These are phyloP conservation scores for Hippophae gyantsensis DNA, from an alignment of 306 rosid genomes.

Conservation along the genomic window DNA sequence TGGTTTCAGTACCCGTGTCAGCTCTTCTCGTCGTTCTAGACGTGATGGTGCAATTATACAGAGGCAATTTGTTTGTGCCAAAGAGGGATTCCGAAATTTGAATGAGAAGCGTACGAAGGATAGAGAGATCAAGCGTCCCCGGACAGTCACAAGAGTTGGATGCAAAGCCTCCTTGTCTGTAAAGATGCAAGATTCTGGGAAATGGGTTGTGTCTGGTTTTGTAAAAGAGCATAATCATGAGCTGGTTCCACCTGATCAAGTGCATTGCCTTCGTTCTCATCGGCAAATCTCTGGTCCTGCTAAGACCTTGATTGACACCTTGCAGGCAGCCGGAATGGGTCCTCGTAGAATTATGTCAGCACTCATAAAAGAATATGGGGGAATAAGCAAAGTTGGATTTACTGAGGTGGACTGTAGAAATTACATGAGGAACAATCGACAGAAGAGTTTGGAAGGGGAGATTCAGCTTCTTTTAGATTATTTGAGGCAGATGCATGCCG, in stretches of 20 bases:
- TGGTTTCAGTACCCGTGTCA: conserved; percentile 96
- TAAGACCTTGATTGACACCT: conserved; percentile 84
- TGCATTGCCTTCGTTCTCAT: conserved; percentile 93
- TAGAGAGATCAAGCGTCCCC: conserved; percentile 91
- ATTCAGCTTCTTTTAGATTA: conserved; percentile 80
- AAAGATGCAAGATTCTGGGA: conserved; percentile 96
- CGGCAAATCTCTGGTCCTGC: conserved; percentile 97
- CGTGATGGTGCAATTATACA: conserved; percentile 97
- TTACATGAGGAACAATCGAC: conserved; percentile 97
- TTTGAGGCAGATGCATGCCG: conserved; percentile 76
- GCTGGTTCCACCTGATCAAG: conserved; percentile 92
- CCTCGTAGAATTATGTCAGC: conserved; percentile 98
- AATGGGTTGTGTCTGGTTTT: conserved; percentile 95
- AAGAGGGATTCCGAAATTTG: conserved; percentile 92
- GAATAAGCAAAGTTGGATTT: conserved; percentile 92
- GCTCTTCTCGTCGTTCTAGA: conserved; percentile 93
- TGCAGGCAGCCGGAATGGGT: conserved; percentile 99
- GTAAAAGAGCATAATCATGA: conserved; percentile 89
- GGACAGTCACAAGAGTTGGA: conserved; percentile 84
- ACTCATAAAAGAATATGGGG: conserved; percentile 89
- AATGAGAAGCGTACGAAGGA: conserved; percentile 98
- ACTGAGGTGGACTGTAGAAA: conserved; percentile 98
- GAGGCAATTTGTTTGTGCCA: conserved; percentile 96
- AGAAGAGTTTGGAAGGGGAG: conserved; percentile 81
- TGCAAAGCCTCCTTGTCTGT: conserved; percentile 97